Percentiles rank a stretch among this genome's conserved stretches.
These are phyloP conservation scores for Conticribra weissflogii DNA, from an alignment of 108 stramenopile species.

Conservation along the genomic window DNA sequence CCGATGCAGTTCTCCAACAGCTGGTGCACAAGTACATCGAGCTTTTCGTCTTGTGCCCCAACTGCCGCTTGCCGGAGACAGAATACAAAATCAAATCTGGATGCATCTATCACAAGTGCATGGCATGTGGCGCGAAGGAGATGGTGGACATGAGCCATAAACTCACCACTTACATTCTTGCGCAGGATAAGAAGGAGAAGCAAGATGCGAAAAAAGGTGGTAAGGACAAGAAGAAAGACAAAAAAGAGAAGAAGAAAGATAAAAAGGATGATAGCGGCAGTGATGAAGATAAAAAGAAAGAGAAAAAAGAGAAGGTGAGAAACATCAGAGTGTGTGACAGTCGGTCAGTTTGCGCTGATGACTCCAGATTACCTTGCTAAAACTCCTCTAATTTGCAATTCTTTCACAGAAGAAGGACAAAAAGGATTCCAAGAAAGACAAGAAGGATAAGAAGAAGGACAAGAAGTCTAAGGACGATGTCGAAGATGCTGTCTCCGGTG, in stretches of 20 bases:
- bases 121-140: constrained; percentile 97
- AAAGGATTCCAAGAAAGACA: constrained; percentile 55
- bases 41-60: constrained; percentile 96
- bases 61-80: constrained; percentile 96
- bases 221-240: constrained; percentile 56
- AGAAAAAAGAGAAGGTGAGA: constrained; percentile 56
- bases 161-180: constrained; percentile 89
- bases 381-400: constrained; percentile 1
- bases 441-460: constrained; percentile 60
- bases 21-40: constrained; percentile 94
- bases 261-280: constrained; percentile 50
- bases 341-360: no score
- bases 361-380: no score
- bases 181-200: constrained; percentile 90
- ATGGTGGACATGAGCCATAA: constrained; percentile 98
- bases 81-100: constrained; percentile 97
- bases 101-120: constrained; percentile 93
- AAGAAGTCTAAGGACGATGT: constrained; percentile 67
- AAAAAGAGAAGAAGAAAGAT: constrained; percentile 47
- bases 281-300: constrained; percentile 79
- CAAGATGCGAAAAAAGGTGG: constrained; percentile 71
- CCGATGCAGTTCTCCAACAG: constrained; percentile 88
- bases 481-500: constrained; percentile 60
- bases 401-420: constrained; percentile 64
- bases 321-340: no score